phyloP scores from a whole-genome alignment of 73 alveolate species.

The Halteria grandinella region DNA sequence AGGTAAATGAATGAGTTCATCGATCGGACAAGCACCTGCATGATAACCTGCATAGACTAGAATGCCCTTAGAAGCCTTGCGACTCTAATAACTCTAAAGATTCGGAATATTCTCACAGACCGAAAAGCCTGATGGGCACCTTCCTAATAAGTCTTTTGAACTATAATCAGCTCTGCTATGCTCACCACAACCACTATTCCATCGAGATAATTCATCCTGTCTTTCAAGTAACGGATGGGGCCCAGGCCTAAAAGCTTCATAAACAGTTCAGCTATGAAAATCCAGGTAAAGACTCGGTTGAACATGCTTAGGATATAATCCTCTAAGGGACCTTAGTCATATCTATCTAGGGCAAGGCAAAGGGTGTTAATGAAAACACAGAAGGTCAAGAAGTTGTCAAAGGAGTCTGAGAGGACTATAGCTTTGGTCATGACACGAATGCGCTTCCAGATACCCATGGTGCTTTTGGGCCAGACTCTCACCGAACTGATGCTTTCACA shows the following conservation, averaged over 20 bases:
- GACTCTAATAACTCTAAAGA: constrained; percentile 83
- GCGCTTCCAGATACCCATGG: constrained; percentile 7
- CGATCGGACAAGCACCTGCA: constrained; percentile 70
- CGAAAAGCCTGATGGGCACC: constrained; percentile 75
- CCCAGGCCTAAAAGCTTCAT: constrained; percentile 86
- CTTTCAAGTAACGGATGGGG: constrained; percentile 61
- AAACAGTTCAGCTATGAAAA: constrained; percentile 85
- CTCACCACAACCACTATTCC: constrained; percentile 74
- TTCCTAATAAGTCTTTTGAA: constrained; percentile 58
- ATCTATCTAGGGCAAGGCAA: constrained; percentile 73
- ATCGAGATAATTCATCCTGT: constrained; percentile 87
- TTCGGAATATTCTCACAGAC: constrained; percentile 82
- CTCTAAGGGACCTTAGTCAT: constrained; percentile 59
- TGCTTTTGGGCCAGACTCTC: constrained; percentile 61
- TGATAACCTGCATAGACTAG: constrained; percentile 79
- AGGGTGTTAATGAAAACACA: constrained; percentile 80
- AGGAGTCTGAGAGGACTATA: constrained; percentile 16
- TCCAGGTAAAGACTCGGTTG: constrained; percentile 76
- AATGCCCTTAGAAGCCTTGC: constrained; percentile 81
- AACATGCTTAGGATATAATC: constrained; percentile 40
- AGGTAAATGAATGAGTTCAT: constrained; percentile 69
- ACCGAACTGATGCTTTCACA: constrained; percentile 11
- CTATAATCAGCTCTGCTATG: constrained; percentile 68
- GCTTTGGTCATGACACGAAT: constrained; percentile 4
- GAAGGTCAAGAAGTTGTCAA: constrained; percentile 73